Conservation (phyloP, 139 green algal genomes). For the Asterochloris erici region DNA sequence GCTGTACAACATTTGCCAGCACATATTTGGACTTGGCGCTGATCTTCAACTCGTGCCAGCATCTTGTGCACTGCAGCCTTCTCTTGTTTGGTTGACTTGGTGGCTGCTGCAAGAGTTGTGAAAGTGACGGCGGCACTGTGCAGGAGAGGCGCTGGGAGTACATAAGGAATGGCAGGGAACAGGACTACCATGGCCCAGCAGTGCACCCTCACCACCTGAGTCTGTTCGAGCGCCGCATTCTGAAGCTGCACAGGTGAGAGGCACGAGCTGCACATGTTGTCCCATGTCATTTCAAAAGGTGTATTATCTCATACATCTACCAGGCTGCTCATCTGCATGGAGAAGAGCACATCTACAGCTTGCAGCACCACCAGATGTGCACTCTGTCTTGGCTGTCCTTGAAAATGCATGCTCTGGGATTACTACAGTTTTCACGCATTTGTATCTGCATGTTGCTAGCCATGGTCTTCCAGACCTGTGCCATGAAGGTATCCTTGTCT, state of each 20-base stretch:
- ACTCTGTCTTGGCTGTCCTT: no score
- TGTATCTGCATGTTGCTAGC: no score
- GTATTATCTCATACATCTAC: no score
- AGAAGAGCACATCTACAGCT: no score
- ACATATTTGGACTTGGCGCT: not conserved
- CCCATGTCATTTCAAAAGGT: no score
- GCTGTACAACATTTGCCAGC: not conserved
- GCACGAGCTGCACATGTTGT: no score
- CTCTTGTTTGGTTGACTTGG: not conserved
- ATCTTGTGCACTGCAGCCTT: not conserved
- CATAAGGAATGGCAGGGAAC: conserved; percentile 12
- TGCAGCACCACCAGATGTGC: no score
- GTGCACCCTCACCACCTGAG: conserved; percentile 20
- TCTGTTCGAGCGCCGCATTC: not conserved
- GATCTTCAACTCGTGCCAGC: not conserved
- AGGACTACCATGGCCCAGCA: conserved; percentile 20
- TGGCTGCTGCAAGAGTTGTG: not conserved
- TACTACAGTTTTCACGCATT: no score
- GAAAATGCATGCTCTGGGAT: no score
- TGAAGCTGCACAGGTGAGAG: not conserved
- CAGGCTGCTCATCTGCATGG: no score
- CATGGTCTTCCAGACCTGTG: no score
- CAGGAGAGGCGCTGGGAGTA: conserved; percentile 24
- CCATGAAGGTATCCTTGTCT: no score
- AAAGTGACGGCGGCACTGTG: not conserved